Evolutionary conservation across 2,329 filamentous ascomycete species (phyloP).

Genomic region (Fonsecaea pugnacius): DNA sequence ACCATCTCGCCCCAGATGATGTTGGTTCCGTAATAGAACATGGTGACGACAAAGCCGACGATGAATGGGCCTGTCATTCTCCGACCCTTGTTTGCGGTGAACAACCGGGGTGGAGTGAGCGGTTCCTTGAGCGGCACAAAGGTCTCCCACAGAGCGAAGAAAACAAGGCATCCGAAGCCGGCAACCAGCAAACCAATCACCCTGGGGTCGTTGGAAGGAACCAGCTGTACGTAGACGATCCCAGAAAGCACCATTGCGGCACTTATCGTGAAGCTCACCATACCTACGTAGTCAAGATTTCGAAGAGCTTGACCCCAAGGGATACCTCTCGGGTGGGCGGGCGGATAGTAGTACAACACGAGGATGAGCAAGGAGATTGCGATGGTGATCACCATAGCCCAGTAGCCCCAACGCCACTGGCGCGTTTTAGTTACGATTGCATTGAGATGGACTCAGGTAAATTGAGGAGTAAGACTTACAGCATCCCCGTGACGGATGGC

Average conservation of each 20-base stretch:
- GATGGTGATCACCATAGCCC: no score
- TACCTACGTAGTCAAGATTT: slow-evolving; percentile 48
- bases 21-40: slow-evolving; percentile 57
- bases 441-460: no score
- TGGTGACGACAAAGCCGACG: slow-evolving; percentile 53
- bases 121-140: slow-evolving; percentile 46
- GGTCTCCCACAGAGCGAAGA: slow-evolving; percentile 49
- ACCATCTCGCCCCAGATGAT: slow-evolving; percentile 37
- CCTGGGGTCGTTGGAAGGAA: slow-evolving; percentile 43
- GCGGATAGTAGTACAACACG: slow-evolving; percentile 48
- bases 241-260: slow-evolving; percentile 46
- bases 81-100: slow-evolving; percentile 50
- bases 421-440: no score
- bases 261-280: slow-evolving; percentile 44
- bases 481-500: no score
- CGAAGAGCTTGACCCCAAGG: slow-evolving; percentile 43
- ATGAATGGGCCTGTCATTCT: slow-evolving; percentile 55
- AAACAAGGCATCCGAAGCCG: slow-evolving; percentile 43
- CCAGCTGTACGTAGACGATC: slow-evolving; percentile 47
- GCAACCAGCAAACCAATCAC: slow-evolving; percentile 46
- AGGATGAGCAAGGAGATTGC: slow-evolving; percentile 45
- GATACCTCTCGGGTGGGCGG: slow-evolving; percentile 47
- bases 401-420: no score
- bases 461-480: no score
- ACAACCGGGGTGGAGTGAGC: slow-evolving; percentile 52